Evolutionary conservation across 495 filamentous ascomycete genomes (phyloP).

Genomic region (Podospora fimiseda): DNA sequence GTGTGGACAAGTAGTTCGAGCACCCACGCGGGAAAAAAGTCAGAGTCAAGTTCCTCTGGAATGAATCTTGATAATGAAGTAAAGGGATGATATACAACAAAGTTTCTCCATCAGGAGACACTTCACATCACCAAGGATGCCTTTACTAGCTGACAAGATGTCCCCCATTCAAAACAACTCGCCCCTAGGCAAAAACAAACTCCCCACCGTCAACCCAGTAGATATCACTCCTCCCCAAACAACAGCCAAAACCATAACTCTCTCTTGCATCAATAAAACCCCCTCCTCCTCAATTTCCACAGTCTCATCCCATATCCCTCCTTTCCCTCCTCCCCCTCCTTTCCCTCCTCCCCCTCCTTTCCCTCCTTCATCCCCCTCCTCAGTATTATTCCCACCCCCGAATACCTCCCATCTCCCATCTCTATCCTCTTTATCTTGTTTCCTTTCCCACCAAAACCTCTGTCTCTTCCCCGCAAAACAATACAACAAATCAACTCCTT

Average conservation of each 20-base stretch:
- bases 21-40: no score
- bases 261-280: constrained; percentile 59
- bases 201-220: constrained; percentile 27
- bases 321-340: background rate
- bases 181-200: constrained; percentile 20
- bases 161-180: constrained; percentile 8
- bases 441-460: constrained; percentile 59
- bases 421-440: background rate
- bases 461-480: constrained; percentile 54
- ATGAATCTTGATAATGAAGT: no score
- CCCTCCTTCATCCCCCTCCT: background rate
- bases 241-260: constrained; percentile 49
- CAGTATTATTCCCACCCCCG: background rate
- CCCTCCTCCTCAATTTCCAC: constrained; percentile 56
- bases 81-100: no score
- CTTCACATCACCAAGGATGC: no score
- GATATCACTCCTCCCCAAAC: constrained; percentile 30
- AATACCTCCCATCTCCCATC: background rate
- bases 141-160: no score
- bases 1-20: no score
- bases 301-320: constrained; percentile 52
- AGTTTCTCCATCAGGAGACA: no score
- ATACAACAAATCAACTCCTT: constrained; percentile 59
- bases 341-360: background rate
- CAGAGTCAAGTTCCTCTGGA: no score